Evolutionary conservation across 306 rosid species (phyloP).

Genomic region (Ziziphus jujuba): DNA sequence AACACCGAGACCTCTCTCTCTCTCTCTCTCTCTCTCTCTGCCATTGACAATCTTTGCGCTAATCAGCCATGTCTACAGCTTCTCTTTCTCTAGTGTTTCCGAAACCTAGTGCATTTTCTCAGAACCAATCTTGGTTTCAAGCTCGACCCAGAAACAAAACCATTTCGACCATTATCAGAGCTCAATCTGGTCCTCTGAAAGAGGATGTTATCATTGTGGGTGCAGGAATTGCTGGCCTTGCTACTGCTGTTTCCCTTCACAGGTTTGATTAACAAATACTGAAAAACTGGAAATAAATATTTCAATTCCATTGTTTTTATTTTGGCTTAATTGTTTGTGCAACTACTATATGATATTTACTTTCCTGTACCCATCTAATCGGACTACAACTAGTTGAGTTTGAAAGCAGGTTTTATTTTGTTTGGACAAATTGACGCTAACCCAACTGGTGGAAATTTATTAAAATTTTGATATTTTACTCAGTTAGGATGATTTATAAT

Average conservation of each 20-base stretch:
- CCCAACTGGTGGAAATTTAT: no score
- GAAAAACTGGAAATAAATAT: not conserved
- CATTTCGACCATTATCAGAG: constrained; percentile 21
- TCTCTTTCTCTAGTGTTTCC: constrained; percentile 32
- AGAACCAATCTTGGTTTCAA: constrained; percentile 9
- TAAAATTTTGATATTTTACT: no score
- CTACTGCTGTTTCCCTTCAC: constrained; percentile 78
- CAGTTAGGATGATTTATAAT: no score
- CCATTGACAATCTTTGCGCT: no score
- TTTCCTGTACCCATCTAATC: no score
- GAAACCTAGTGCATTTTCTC: constrained; percentile 12
- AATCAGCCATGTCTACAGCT: constrained; percentile 43
- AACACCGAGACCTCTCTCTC: not conserved
- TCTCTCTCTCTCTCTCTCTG: not conserved
- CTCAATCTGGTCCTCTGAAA: constrained; percentile 40
- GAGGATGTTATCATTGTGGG: constrained; percentile 70
- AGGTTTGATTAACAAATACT: constrained; percentile 24
- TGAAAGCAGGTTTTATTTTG: no score
- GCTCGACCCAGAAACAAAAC: constrained; percentile 27
- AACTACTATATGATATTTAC: no score
- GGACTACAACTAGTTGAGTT: no score
- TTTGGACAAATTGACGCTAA: no score
- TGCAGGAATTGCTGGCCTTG: constrained; percentile 75
- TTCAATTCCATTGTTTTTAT: no score
- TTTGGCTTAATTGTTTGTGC: no score